A percentile compares a stretch with the other conserved stretches of the same genome.
These are phyloP conservation scores for Syzygium grande DNA, from an alignment of 345 rosid genomes.

Conservation along the genomic window DNA sequence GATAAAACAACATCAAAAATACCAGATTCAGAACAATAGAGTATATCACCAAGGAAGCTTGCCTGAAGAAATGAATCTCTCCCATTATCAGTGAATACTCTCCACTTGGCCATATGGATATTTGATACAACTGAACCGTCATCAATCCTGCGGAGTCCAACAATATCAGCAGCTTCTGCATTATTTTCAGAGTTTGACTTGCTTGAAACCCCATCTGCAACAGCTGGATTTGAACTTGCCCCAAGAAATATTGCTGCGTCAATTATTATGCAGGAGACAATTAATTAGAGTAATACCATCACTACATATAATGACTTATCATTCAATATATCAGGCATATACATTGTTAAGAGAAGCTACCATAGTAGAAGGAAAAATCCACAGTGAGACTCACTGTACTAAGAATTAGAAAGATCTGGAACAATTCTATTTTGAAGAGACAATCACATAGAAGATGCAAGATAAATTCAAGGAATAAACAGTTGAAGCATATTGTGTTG, in stretches of 20 bases:
- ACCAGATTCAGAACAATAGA: not conserved
- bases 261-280: not conserved
- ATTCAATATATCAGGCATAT: not conserved
- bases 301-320: conserved; percentile 2
- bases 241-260: conserved; percentile 46
- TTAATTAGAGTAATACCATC: not conserved
- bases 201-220: conserved; percentile 38
- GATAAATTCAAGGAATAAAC: not conserved
- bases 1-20: not conserved
- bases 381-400: not conserved
- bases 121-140: conserved; percentile 81
- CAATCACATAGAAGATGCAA: not conserved
- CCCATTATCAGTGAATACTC: conserved; percentile 84
- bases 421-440: not conserved
- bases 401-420: not conserved
- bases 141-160: conserved; percentile 47
- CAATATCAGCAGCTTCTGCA: conserved; percentile 18
- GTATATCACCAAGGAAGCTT: conserved; percentile 6
- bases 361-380: not conserved
- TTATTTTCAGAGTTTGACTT: conserved; percentile 23
- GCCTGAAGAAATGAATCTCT: conserved; percentile 77
- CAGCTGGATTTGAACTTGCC: conserved; percentile 23
- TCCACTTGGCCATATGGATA: conserved; percentile 89
- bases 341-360: not conserved
- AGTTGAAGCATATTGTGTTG: not conserved